Evolutionary conservation across 768 basidiomycete species (phyloP), one percentile per base, ranked within the genome.

Genomic region (Phanerochaete carnosa): DNA sequence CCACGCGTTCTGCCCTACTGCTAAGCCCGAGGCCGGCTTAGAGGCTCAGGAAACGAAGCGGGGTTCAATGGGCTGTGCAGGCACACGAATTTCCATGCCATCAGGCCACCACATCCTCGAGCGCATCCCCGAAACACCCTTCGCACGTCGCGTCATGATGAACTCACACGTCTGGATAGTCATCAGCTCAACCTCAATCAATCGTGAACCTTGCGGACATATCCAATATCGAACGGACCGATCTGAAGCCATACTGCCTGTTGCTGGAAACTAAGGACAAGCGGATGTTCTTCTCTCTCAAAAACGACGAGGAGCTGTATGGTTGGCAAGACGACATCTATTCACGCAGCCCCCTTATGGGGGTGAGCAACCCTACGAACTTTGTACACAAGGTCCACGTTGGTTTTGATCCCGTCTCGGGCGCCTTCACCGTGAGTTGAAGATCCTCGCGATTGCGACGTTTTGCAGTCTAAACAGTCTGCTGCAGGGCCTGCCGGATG

Each of bases 311-410:
- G 66, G 96, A 99, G 69, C 81, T 99, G n/a, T 99, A 99, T 68
- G 88, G 88, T 19, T 98, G 95, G 95, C 92, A 95, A 73, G 96
- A 99, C 70, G 95, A 97, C 71, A 89, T 99, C 62, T 98, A 98
- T 75, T 85, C 85, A 5, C 84, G 94, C 50, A 93, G 91, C 68
- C 94, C 95, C 2, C 79, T 95, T 52, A 92, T 95, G 87, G 94
- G 96, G 28, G 92, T 95, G 46, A 89, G 89, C 72, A 90, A 90
- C 65, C 96, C 96, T 0, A 98, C 95, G 8, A 96, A 99, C 74
- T 98, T 99, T 70, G 94, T 98, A 0, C 96, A 99, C 78, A 95
- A 98, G 72, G 95, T 98, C 2, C 96, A 98, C 74, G 96, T 98
- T 59, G 95, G 95, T 2, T 98, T 95, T 67, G 96, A 99, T 75